Evolutionary conservation across 2,329 filamentous ascomycete genomes (phyloP).

Genomic region (Ascochyta lentis): DNA sequence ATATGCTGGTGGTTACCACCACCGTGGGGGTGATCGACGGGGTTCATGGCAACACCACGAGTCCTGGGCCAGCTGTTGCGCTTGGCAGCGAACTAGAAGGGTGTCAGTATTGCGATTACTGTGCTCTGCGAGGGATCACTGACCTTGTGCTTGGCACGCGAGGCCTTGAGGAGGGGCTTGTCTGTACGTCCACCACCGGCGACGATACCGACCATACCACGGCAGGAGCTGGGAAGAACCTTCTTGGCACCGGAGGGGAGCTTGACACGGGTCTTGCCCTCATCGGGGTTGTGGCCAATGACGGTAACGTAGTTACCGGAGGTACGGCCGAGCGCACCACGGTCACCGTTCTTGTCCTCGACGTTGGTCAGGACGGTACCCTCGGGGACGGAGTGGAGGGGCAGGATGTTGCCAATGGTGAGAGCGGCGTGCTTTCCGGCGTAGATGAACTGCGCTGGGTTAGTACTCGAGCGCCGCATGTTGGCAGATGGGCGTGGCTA

Average conservation of each 20-base stretch:
- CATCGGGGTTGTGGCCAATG: constrained; percentile 58
- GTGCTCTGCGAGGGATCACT: not conserved
- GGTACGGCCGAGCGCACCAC: constrained; percentile 93
- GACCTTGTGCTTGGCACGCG: constrained; percentile 95
- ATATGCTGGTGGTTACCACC: constrained; percentile 99
- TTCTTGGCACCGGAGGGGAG: constrained; percentile 99
- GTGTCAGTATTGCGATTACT: constrained; percentile 10
- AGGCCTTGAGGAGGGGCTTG: constrained; percentile 99
- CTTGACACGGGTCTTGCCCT: constrained; percentile 99
- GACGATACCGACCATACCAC: constrained; percentile 99
- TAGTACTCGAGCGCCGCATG: constrained; percentile 14
- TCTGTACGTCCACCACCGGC: constrained; percentile 99
- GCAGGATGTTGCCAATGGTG: constrained; percentile 97
- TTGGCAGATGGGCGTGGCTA: constrained; percentile 21
- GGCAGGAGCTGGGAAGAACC: constrained; percentile 87
- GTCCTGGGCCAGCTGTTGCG: constrained; percentile 99
- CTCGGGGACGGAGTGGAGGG: constrained; percentile 92
- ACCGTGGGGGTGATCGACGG: constrained; percentile 86
- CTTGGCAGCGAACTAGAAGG: constrained; percentile 87
- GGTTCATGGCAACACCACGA: constrained; percentile 99
- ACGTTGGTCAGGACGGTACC: constrained; percentile 99
- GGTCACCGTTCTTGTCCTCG: constrained; percentile 98
- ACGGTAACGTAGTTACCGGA: constrained; percentile 98
- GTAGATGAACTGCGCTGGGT: constrained; percentile 80
- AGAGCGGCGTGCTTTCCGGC: constrained; percentile 98